Evolutionary conservation across 2,329 filamentous ascomycete species (phyloP).

Genomic region (Epichloe festucae): DNA sequence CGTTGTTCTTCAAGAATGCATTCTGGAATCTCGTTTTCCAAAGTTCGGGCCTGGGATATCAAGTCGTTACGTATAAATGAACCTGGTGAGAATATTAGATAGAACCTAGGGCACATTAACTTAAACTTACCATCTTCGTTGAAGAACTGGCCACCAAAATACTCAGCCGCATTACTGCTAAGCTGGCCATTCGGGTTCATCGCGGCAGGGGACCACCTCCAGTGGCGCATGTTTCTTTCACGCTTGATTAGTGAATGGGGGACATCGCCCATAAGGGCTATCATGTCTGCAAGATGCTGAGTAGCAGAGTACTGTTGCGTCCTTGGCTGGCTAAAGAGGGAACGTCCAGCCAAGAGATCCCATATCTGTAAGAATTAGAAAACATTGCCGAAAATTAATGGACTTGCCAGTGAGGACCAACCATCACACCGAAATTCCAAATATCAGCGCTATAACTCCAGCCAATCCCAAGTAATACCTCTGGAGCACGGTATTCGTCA

Average conservation of each 20-base stretch:
- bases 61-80: neutral
- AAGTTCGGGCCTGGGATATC: neutral
- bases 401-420: neutral
- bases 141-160: neutral
- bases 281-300: constrained; percentile 6
- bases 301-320: constrained; percentile 10
- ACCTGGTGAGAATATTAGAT: neutral
- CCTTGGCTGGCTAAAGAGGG: constrained; percentile 10
- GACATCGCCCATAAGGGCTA: neutral
- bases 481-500: constrained; percentile 11
- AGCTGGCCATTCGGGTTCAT: neutral
- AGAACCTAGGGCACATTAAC: neutral
- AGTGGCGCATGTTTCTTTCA: neutral
- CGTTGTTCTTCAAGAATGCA: neutral
- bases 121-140: neutral
- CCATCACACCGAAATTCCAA: constrained; percentile 12
- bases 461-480: constrained; percentile 10
- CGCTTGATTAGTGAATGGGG: neutral
- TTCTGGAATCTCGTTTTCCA: neutral
- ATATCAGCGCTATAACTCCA: constrained; percentile 13
- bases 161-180: neutral
- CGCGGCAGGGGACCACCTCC: neutral
- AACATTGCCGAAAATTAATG: neutral
- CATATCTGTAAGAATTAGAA: constrained; percentile 9
- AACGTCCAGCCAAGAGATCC: constrained; percentile 12